Evolutionary conservation across 2,329 filamentous ascomycete species (phyloP).

Genomic region (Fusarium sp.): DNA sequence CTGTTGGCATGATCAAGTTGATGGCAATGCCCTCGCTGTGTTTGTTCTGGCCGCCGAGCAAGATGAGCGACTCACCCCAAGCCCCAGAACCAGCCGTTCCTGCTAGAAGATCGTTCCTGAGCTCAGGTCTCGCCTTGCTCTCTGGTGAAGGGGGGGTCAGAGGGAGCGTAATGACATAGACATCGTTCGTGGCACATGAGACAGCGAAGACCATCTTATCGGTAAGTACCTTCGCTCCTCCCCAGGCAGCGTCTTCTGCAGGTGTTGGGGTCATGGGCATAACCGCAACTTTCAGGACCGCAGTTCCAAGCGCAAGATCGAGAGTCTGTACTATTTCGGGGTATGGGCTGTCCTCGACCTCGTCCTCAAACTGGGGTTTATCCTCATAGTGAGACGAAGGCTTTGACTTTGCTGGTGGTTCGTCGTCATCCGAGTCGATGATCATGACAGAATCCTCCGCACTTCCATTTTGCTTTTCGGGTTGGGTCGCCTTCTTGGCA

Average conservation of each 20-base stretch:
- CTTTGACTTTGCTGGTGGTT: slow-evolving; percentile 51
- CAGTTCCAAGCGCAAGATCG: slow-evolving; percentile 68
- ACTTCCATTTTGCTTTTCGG: slow-evolving; percentile 64
- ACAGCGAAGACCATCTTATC: slow-evolving; percentile 71
- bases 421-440: slow-evolving; percentile 72
- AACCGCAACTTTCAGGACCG: slow-evolving; percentile 66
- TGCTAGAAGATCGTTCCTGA: slow-evolving; percentile 62
- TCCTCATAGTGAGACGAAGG: slow-evolving; percentile 57
- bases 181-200: slow-evolving; percentile 66
- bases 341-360: slow-evolving; percentile 60
- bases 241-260: slow-evolving; percentile 60
- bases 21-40: slow-evolving; percentile 67
- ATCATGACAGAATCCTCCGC: slow-evolving; percentile 68
- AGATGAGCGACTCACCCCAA: slow-evolving; percentile 70
- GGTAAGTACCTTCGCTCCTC: slow-evolving; percentile 61
- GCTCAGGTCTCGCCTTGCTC: slow-evolving; percentile 66
- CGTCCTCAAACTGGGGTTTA: slow-evolving; percentile 68
- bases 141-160: slow-evolving; percentile 70
- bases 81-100: slow-evolving; percentile 68
- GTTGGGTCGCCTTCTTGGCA: slow-evolving; percentile 49
- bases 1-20: slow-evolving; percentile 58
- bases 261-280: slow-evolving; percentile 63
- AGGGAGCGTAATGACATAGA: slow-evolving; percentile 69
- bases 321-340: slow-evolving; percentile 69
- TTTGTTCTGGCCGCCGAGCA: slow-evolving; percentile 64